Evolutionary conservation across 805 yeast genomes (phyloP), one percentile per base, ranked within the genome.

Genomic region (Starmera caribaea): DNA sequence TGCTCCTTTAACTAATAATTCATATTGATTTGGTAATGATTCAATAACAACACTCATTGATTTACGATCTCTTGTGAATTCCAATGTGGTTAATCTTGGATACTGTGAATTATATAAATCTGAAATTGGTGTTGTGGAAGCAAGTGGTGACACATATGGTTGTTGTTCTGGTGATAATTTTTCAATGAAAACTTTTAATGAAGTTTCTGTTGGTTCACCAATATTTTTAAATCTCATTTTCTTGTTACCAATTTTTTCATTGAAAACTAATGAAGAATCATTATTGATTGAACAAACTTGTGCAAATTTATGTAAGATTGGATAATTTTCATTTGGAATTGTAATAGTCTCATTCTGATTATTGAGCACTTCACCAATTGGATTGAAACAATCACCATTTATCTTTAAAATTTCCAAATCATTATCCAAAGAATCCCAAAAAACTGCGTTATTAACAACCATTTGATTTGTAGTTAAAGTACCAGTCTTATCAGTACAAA

Each of bases 201-300:
- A 72, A 16, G 76, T 75, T 53, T 74, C 79, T 8, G 79, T 74
- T 26, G 79, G 76, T 51, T 74, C 79, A 37, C 79, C 79, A 47
- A 64, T 52, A 27, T 56, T 45, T 39, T 46, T 50, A 41, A 32
- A 52, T 9, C 26, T 21, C 8, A 21, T 7, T 21, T 21, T n/a
- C n/a, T n/a, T 21, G 26, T 21, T 21, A 14, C 37, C 36, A 49
- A 66, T 67, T 12, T 68, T 69, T 16, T 48, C 54, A 9, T 41
- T 15, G 37, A 59, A 46, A 16, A 40, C 48, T 35, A 58, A 52
- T 36, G 46, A 44, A 10, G 68, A 56, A 37, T 62, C 69, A 42
- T 65, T 66, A 50, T 71, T 68, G 21, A 68, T 42, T 13, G 57
- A 41, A 12, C 61, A 49, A 34, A 63, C 51, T 27, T 62, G 55